A percentile compares a stretch with the other conserved stretches of the same genome.
phyloP scores from a whole-genome alignment of 257 asterid genomes.

The Verbena officinalis region DNA sequence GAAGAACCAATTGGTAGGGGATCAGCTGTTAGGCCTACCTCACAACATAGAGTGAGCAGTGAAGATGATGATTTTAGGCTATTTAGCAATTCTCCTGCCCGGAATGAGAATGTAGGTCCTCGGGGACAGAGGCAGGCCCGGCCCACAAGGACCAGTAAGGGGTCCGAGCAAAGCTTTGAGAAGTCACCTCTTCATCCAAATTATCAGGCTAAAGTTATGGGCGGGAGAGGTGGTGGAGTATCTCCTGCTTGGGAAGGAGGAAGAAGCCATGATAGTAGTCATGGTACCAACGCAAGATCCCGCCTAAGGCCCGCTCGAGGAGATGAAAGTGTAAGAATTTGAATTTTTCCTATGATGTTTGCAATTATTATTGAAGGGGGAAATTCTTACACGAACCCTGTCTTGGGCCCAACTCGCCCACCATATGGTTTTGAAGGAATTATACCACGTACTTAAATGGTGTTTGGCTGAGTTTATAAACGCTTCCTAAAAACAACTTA shows the following conservation, averaged over 20 bases:
- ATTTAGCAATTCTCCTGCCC: slow-evolving; percentile 35
- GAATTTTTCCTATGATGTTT: background rate
- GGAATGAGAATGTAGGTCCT: slow-evolving; percentile 35
- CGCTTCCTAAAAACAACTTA: too few relatives aligned
- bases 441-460: too few relatives aligned
- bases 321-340: slow-evolving; percentile 38
- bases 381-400: too few relatives aligned
- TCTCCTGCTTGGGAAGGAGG: slow-evolving; percentile 70
- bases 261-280: slow-evolving; percentile 31
- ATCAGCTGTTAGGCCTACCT: slow-evolving; percentile 42
- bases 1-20: slow-evolving; percentile 46
- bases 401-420: too few relatives aligned
- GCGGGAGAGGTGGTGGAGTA: slow-evolving; percentile 32
- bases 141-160: slow-evolving; percentile 39
- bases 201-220: slow-evolving; percentile 39
- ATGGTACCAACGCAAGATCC: slow-evolving; percentile 38
- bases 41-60: slow-evolving; percentile 32
- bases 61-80: slow-evolving; percentile 46
- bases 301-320: slow-evolving; percentile 36
- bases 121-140: slow-evolving; percentile 48
- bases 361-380: background rate
- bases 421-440: too few relatives aligned
- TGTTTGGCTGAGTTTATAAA: too few relatives aligned
- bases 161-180: slow-evolving; percentile 52
- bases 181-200: slow-evolving; percentile 57